Percentiles rank a stretch among this genome's conserved stretches.
phyloP scores from a whole-genome alignment of 768 basidiomycete genomes.

The Tephrocybe sp. region DNA sequence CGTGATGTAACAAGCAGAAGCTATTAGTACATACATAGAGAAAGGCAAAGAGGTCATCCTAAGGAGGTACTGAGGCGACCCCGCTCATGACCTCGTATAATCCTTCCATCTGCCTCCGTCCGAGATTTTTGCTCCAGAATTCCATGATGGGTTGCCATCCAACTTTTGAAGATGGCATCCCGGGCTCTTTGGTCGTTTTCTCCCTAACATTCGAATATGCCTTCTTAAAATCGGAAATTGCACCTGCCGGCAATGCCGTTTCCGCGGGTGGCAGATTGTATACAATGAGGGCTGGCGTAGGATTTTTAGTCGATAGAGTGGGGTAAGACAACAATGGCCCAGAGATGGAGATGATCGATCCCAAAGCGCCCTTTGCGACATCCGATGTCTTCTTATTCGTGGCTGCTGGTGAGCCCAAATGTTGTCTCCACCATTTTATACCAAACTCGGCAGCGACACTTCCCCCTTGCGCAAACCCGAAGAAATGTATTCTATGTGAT shows the following conservation, averaged over 20 bases:
- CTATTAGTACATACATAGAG: too few species aligned
- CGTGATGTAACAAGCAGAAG: too few species aligned
- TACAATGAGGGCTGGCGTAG: conserved; percentile 62
- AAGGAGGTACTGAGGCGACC: not conserved
- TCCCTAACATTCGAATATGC: conserved; percentile 54
- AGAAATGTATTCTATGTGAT: conserved; percentile 68
- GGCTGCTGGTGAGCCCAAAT: conserved; percentile 16
- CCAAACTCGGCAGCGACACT: conserved; percentile 70
- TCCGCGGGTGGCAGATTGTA: conserved; percentile 50
- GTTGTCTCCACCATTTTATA: conserved; percentile 51
- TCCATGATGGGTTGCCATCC: conserved; percentile 87
- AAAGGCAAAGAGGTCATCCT: not conserved
- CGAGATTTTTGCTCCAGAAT: conserved; percentile 77
- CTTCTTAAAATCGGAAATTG: conserved; percentile 53
- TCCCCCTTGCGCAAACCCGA: conserved; percentile 89
- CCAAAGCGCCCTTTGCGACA: conserved; percentile 36
- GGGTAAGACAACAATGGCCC: conserved; percentile 82
- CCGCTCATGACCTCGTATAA: conserved; percentile 69
- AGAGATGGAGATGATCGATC: conserved; percentile 64
- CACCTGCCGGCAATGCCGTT: conserved; percentile 39
- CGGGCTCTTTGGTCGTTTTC: conserved; percentile 43
- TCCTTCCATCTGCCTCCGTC: conserved; percentile 53
- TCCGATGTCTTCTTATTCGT: conserved; percentile 13
- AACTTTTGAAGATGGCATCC: conserved; percentile 73
- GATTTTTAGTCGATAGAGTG: conserved; percentile 45